phyloP scores from a whole-genome alignment of 2,329 filamentous ascomycete species.

The Beauveria pseudobassiana region DNA sequence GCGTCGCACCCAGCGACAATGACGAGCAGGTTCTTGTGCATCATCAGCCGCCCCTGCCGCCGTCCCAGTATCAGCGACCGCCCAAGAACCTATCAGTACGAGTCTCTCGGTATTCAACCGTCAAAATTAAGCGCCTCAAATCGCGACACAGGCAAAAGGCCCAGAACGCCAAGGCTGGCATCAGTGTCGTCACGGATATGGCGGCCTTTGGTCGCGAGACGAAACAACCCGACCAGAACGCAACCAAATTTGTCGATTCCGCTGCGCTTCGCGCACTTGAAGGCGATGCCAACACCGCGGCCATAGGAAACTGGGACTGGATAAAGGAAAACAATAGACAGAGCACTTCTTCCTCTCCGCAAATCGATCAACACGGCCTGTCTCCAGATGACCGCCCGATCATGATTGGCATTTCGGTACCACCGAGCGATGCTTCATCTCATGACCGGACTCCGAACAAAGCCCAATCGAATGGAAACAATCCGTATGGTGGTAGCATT shows the following conservation, averaged over 20 bases:
- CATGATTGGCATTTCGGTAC: conserved; percentile 62
- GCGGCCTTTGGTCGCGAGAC: conserved; percentile 38
- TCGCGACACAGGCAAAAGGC: conserved; percentile 55
- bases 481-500: background rate
- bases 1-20: conserved; percentile 33
- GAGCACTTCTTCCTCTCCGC: conserved; percentile 21
- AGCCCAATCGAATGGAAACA: conserved; percentile 20
- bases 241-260: conserved; percentile 48
- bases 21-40: conserved; percentile 28
- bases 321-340: conserved; percentile 34
- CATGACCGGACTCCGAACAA: conserved; percentile 28
- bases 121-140: conserved; percentile 40
- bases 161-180: conserved; percentile 54
- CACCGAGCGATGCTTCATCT: conserved; percentile 31
- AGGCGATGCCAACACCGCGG: conserved; percentile 44
- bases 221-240: conserved; percentile 23
- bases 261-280: conserved; percentile 53
- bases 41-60: background rate
- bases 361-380: conserved; percentile 36
- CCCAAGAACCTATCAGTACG: conserved; percentile 15
- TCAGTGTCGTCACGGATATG: conserved; percentile 65
- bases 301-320: conserved; percentile 52
- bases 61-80: background rate
- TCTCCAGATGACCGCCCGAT: conserved; percentile 66
- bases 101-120: conserved; percentile 29